phyloP scores from a whole-genome alignment of 140 eudicot genomes.

The Stevia rebaudiana region DNA sequence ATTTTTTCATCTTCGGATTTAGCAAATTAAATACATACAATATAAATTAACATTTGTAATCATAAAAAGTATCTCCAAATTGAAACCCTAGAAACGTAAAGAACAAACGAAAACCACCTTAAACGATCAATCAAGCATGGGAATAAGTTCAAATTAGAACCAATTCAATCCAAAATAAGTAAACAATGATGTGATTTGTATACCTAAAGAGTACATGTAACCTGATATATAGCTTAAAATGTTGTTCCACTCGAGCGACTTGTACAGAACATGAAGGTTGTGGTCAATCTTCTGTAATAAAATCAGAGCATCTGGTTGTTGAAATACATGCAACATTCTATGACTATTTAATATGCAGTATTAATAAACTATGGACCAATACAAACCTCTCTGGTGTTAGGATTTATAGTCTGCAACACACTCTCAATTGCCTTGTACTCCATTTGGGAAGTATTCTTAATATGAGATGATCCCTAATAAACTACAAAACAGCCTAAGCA shows the following conservation, averaged over 20 bases:
- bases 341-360: too few relatives aligned
- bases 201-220: too few relatives aligned
- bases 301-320: too few relatives aligned
- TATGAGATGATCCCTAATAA: constrained; percentile 1
- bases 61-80: constrained; percentile 8
- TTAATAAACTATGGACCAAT: constrained; percentile 3
- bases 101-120: constrained; percentile 12
- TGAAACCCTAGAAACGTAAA: constrained; percentile 39
- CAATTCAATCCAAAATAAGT: too few relatives aligned
- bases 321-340: too few relatives aligned
- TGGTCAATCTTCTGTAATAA: too few relatives aligned
- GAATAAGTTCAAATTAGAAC: too few relatives aligned
- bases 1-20: constrained; percentile 32
- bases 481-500: not conserved
- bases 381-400: constrained; percentile 89
- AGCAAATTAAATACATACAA: constrained; percentile 27
- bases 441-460: constrained; percentile 47
- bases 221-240: too few relatives aligned
- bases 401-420: constrained; percentile 87
- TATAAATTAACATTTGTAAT: constrained; percentile 14
- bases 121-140: constrained; percentile 16
- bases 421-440: constrained; percentile 96
- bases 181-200: too few relatives aligned
- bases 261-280: too few relatives aligned
- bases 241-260: too few relatives aligned